phyloP scores from a whole-genome alignment of 805 yeast species.

The Candida sonorensis region DNA sequence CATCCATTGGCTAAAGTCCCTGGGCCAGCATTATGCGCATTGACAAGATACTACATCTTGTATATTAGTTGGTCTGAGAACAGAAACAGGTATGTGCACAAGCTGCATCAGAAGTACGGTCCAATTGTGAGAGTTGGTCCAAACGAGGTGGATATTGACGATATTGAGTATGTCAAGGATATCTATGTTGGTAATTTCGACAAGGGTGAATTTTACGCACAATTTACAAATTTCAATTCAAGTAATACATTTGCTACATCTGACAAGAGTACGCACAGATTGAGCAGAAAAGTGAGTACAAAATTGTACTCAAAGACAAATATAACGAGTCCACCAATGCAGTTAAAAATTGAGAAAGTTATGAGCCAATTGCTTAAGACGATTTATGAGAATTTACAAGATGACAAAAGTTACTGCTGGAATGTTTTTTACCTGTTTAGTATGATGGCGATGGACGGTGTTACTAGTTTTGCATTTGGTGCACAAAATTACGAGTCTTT shows the following conservation, averaged over 20 bases:
- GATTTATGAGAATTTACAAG: too few relatives aligned
- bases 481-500: constrained; percentile 37
- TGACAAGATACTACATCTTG: constrained; percentile 35
- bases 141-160: constrained; percentile 51
- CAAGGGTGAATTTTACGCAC: constrained; percentile 50
- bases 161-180: constrained; percentile 42
- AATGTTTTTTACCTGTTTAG: constrained; percentile 61
- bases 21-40: constrained; percentile 49
- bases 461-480: constrained; percentile 57
- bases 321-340: constrained; percentile 28
- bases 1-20: constrained; percentile 49
- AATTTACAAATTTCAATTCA: constrained; percentile 52
- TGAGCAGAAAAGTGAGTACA: constrained; percentile 33
- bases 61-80: constrained; percentile 40
- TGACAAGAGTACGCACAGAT: constrained; percentile 41
- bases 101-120: constrained; percentile 51
- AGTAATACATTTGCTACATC: constrained; percentile 54
- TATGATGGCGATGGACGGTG: constrained; percentile 67
- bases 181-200: constrained; percentile 53
- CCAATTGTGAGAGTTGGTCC: constrained; percentile 59
- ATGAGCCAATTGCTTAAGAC: constrained; percentile 23
- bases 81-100: constrained; percentile 42
- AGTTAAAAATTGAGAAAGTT: constrained; percentile 27
- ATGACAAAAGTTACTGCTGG: constrained; percentile 24
- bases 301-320: constrained; percentile 39